phyloP scores from a whole-genome alignment of 2,329 filamentous ascomycete species.

The Triangularia verruculosa region DNA sequence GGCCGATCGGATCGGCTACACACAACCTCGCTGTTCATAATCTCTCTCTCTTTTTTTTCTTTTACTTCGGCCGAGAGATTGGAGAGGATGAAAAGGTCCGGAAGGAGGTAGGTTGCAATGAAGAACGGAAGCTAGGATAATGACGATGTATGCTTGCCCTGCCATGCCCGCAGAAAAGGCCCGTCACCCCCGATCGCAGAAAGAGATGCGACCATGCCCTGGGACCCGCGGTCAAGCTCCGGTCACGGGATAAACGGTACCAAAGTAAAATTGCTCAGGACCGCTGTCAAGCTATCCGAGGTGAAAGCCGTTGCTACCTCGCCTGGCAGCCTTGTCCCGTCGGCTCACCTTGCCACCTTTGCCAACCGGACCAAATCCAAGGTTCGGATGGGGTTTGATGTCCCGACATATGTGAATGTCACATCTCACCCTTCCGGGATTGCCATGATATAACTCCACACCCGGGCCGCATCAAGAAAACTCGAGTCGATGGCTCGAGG shows the following conservation, averaged over 20 bases:
- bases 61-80: conserved; percentile 10
- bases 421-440: background rate
- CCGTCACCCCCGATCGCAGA: background rate
- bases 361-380: background rate
- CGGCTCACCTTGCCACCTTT: background rate
- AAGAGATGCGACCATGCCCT: background rate
- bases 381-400: background rate
- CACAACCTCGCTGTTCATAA: too few species aligned
- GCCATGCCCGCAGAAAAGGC: background rate
- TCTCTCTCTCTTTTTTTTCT: too few species aligned
- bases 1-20: background rate
- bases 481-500: too few species aligned
- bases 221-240: conserved; percentile 10
- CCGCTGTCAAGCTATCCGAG: conserved; percentile 9
- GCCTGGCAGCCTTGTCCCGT: background rate
- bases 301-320: conserved; percentile 5
- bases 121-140: conserved; percentile 15
- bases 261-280: conserved; percentile 23
- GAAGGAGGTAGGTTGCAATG: conserved; percentile 8
- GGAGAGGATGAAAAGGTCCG: conserved; percentile 12
- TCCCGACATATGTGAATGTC: background rate
- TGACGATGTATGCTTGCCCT: too few species aligned
- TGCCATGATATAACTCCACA: too few species aligned
- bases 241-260: conserved; percentile 20
- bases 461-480: too few species aligned